A percentile compares a stretch with the other conserved stretches of the same genome.
These are phyloP conservation scores for Acacia confusa DNA, from an alignment of 306 rosid species.

Conservation along the genomic window DNA sequence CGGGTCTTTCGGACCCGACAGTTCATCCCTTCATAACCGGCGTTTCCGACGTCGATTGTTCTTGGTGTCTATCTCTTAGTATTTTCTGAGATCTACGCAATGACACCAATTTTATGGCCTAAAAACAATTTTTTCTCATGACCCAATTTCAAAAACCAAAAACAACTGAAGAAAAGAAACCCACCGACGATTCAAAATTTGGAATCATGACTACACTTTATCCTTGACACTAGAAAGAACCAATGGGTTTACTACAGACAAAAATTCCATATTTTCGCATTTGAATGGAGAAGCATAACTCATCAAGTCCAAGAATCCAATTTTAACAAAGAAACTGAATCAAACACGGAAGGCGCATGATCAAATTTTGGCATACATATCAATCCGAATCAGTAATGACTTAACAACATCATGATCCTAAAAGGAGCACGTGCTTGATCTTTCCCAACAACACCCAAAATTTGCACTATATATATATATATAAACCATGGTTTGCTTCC, in stretches of 20 bases:
- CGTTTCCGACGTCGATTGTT: too few relatives aligned
- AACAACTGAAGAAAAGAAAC: too few relatives aligned
- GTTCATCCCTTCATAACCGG: too few relatives aligned
- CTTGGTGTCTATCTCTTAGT: too few relatives aligned
- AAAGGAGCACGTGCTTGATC: neutral
- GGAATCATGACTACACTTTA: too few relatives aligned
- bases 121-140: too few relatives aligned
- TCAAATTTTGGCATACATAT: constrained; percentile 66
- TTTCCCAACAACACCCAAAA: constrained; percentile 33
- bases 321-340: constrained; percentile 49
- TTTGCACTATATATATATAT: constrained; percentile 27
- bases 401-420: constrained; percentile 64
- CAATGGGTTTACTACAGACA: constrained; percentile 60
- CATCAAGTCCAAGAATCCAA: constrained; percentile 70
- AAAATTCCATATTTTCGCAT: constrained; percentile 62
- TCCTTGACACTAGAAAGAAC: constrained; percentile 39
- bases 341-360: constrained; percentile 60
- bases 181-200: too few relatives aligned
- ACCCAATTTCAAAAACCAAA: too few relatives aligned
- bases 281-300: constrained; percentile 52
- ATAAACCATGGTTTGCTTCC: too few relatives aligned
- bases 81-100: too few relatives aligned
- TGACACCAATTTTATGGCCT: too few relatives aligned
- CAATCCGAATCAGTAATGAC: constrained; percentile 57
- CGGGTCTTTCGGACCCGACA: too few relatives aligned